Base-by-base conservation (phyloP, 1,284 basidiomycete genomes). In the Pyrrhoderma lamaoense region DNA sequence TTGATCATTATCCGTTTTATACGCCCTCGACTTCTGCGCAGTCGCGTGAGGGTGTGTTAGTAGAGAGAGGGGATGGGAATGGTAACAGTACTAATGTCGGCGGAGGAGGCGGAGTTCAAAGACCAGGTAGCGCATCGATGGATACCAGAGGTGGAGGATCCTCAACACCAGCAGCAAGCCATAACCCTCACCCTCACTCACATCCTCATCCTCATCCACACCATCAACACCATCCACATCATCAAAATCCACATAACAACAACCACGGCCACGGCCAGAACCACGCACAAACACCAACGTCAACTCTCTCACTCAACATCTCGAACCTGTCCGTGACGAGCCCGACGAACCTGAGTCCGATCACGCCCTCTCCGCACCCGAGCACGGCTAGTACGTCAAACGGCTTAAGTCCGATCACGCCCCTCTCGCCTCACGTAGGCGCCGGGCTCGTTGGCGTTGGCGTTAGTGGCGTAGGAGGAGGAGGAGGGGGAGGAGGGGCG, bases 271-370 rank as follows among this genome's bases (percentile, higher is more conserved):
- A 63, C 49, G n/a, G n/a, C n/a, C n/a, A n/a, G n/a, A 53, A 61
- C 21, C 51, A 40, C 9, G 9, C 51, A 37, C 31, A 21, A 40
- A 44, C 42, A 34, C 42, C n/a, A 16, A 61, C 60, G 38, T 58
- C 67, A 57, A 49, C 65, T 0, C 71, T 85, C 49, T 77, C 80
- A n/a, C 76, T 86, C 63, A 86, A 85, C 62, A 69, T 86, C 52
- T 78, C 77, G 16, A 16, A 40, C 81, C 82, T 39, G 75, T 80
- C 59, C 74, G 71, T 40, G 72, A 74, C 3, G 70, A 71, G 9
- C 66, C 38, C 16, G 5, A 40, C 38, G 21, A 40, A 22, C 8
- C n/a, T 40, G 16, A 40, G 38, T 40, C 73, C 9, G 65, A 69
- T 52, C 65, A 70, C 21, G 64, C 68, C 51, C 62, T 62, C 21